phyloP scores from a whole-genome alignment of 805 yeast genomes.

The Kregervanrija pseudodelftensis region DNA sequence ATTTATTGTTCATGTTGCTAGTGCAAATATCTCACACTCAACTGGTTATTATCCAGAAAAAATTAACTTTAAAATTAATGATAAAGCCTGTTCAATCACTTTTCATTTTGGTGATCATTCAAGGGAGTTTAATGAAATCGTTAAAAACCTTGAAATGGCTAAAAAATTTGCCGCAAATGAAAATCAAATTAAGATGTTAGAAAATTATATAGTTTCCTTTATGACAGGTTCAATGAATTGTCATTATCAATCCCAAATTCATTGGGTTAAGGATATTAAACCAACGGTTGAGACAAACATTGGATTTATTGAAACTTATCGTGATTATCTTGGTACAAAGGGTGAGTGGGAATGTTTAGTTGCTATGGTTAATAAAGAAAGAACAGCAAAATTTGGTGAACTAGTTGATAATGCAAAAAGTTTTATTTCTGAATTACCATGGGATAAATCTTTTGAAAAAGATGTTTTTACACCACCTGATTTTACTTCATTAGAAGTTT shows the following conservation, averaged over 20 bases:
- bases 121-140: conserved; percentile 55
- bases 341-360: conserved; percentile 94
- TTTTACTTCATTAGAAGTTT: conserved; percentile 82
- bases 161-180: conserved; percentile 62
- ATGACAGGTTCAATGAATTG: conserved; percentile 77
- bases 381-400: conserved; percentile 70
- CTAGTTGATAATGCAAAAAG: conserved; percentile 61
- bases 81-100: conserved; percentile 32
- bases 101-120: conserved; percentile 77
- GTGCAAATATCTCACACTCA: conserved; percentile 43
- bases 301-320: conserved; percentile 88
- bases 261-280: conserved; percentile 83
- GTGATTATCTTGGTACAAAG: conserved; percentile 86
- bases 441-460: conserved; percentile 72
- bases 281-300: conserved; percentile 76
- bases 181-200: conserved; percentile 60
- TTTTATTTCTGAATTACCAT: conserved; percentile 65
- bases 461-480: conserved; percentile 88
- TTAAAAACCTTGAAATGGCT: conserved; percentile 49
- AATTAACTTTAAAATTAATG: conserved; percentile 28
- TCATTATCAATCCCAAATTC: conserved; percentile 75
- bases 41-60: conserved; percentile 53
- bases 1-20: conserved; percentile 63
- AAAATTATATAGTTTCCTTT: conserved; percentile 61
- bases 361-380: conserved; percentile 82